These are phyloP conservation scores for Helianthus tuberosus DNA, from an alignment of 129 eudicot genomes.

Conservation along the genomic window DNA sequence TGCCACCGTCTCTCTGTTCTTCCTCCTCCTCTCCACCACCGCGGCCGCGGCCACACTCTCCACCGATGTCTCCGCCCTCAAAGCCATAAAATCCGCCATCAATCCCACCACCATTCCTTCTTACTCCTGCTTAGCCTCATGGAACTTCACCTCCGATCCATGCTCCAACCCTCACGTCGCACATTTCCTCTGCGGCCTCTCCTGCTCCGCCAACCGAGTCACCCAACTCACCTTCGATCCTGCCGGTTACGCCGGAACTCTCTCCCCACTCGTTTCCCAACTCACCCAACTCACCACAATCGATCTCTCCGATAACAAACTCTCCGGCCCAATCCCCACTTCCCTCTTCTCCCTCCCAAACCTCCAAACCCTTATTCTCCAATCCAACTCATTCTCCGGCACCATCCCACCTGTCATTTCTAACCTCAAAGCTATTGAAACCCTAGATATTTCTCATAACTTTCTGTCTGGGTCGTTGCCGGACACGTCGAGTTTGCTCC, in stretches of 20 bases:
- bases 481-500: constrained; percentile 37
- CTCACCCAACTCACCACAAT: constrained; percentile 56
- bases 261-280: constrained; percentile 34
- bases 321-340: constrained; percentile 69
- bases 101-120: constrained; percentile 62
- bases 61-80: constrained; percentile 61
- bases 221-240: constrained; percentile 46
- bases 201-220: constrained; percentile 53
- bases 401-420: constrained; percentile 54
- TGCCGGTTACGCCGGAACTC: constrained; percentile 40
- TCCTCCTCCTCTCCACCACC: constrained; percentile 11
- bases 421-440: constrained; percentile 43
- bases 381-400: constrained; percentile 72
- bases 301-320: constrained; percentile 68
- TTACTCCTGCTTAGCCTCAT: constrained; percentile 63
- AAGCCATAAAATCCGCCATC: constrained; percentile 58
- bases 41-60: constrained; percentile 35
- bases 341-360: constrained; percentile 62
- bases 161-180: constrained; percentile 54
- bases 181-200: constrained; percentile 76
- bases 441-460: constrained; percentile 66
- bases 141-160: constrained; percentile 75
- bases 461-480: constrained; percentile 58
- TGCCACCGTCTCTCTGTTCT: constrained; percentile 5
- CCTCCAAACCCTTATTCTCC: constrained; percentile 57